Evolutionary conservation across 2,329 filamentous ascomycete species (phyloP).

Genomic region (Paraphaeosphaeria minitans): DNA sequence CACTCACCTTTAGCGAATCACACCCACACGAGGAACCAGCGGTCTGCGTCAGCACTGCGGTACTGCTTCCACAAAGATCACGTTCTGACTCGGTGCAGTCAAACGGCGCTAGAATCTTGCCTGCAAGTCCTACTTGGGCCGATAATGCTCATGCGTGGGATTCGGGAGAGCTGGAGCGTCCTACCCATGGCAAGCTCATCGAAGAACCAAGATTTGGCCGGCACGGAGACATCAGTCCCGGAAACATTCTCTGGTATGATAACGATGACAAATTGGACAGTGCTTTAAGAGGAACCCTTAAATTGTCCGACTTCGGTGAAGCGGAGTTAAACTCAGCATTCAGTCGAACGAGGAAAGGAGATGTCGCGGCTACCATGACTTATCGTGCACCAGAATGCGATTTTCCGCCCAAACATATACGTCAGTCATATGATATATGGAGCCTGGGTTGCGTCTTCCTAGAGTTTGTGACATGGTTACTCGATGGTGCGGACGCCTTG

Average conservation of each 20-base stretch:
- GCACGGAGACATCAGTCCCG: conserved; percentile 44
- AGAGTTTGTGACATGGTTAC: conserved; percentile 22
- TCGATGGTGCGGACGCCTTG: too few relatives aligned
- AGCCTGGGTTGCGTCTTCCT: conserved; percentile 24
- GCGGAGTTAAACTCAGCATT: conserved; percentile 8
- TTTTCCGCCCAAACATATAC: conserved; percentile 16
- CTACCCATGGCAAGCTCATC: too few relatives aligned
- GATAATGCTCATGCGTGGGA: too few relatives aligned
- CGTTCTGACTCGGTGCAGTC: too few relatives aligned
- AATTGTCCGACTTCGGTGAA: conserved; percentile 19
- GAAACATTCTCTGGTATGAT: conserved; percentile 44
- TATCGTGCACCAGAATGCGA: conserved; percentile 27
- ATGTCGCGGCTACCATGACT: conserved; percentile 4
- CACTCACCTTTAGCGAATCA: too few relatives aligned
- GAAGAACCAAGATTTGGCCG: conserved; percentile 23
- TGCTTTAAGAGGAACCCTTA: conserved; percentile 17
- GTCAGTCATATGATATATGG: conserved; percentile 26
- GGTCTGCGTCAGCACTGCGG: too few relatives aligned
- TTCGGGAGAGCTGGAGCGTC: too few relatives aligned
- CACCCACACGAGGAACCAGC: too few relatives aligned
- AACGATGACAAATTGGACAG: background rate
- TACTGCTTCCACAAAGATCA: too few relatives aligned
- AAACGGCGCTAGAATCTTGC: too few relatives aligned
- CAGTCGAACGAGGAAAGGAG: conserved; percentile 10
- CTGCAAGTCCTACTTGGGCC: too few relatives aligned